Base-by-base conservation (phyloP, 345 rosid species). In the Salix dunnii region DNA sequence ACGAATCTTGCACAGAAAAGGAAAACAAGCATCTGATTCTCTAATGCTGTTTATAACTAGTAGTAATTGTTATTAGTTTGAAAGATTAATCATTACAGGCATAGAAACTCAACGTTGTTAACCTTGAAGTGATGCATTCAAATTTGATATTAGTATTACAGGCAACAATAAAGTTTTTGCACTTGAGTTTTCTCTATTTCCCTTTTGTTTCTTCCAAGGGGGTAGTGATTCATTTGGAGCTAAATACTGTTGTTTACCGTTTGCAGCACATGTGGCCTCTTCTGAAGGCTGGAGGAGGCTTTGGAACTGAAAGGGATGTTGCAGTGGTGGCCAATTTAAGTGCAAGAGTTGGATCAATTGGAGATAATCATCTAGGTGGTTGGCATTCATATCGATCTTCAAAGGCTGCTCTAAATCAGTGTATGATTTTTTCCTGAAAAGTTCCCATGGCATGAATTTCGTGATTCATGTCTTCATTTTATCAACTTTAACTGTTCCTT, bases 201-300 rank as follows among this genome's bases (percentile, higher is more conserved):
- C 33, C 9, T 3, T 70, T 77, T 71, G 12, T 55, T 12, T 78
- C 40, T 3, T 30, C 17, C 23, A 4, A 42, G 68, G 25, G 73
- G 35, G 67, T 23, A 60, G 13, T 65, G 11, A 61, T 40, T 55
- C 28, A 35, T 25, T 48, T 13, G 11, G 28, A 3, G 49, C 9
- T 40, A 14, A 20, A 33, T 68, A 33, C 17, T 73, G 11, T 3
- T 60, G 35, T 78, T 74, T 84, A n/a, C 78, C 42, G n/a, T 53
- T 76, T 83, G 74, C 89, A 95, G 99, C 97, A 93, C 75, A 89
- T 90, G 97, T 93, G 97, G 97, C 97, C 97, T 69, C 96, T 95
- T 78, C 89, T 95, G 65, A 93, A 89, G 78, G 90, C 85, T 70
- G 99, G 97, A 61, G 94, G 94, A 75, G 94, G 92, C 51, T 79